These are phyloP conservation scores for Ambrosiella cleistominuta DNA, from an alignment of 2,329 filamentous ascomycete species.

Conservation along the genomic window DNA sequence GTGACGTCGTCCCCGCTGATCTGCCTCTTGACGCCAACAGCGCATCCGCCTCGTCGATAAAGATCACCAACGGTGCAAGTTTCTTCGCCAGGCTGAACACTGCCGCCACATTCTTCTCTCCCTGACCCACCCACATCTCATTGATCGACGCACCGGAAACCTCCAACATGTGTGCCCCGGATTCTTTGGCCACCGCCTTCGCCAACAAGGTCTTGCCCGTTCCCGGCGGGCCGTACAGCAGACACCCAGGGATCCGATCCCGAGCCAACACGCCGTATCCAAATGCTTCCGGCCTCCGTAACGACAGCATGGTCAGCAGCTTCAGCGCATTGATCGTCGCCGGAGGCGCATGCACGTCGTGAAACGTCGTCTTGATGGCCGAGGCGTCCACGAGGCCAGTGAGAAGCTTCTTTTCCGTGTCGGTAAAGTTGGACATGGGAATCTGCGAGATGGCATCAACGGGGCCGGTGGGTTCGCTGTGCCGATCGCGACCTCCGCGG, in stretches of 20 bases:
- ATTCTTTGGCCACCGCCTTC: conserved; percentile 51
- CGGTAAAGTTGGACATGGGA: conserved; percentile 34
- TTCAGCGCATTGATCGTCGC: conserved; percentile 79
- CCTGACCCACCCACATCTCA: conserved; percentile 90
- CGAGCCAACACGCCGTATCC: conserved; percentile 82
- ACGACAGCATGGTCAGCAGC: conserved; percentile 70
- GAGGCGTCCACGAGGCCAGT: conserved; percentile 65
- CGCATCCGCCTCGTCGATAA: conserved; percentile 92
- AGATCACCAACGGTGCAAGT: conserved; percentile 78
- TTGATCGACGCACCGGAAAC: conserved; percentile 82
- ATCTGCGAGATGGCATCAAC: not conserved
- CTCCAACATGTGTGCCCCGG: conserved; percentile 60
- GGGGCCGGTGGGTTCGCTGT: not conserved
- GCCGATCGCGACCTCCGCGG: conserved; percentile 6
- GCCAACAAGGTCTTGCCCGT: conserved; percentile 56
- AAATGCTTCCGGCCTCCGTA: conserved; percentile 85
- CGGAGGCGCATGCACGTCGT: conserved; percentile 63
- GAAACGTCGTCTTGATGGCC: conserved; percentile 73
- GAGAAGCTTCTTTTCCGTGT: conserved; percentile 69
- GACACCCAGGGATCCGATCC: conserved; percentile 76
- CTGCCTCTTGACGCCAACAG: conserved; percentile 65
- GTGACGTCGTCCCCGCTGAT: conserved; percentile 46
- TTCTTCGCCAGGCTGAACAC: conserved; percentile 86
- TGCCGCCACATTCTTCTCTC: conserved; percentile 87
- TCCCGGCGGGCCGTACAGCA: conserved; percentile 76